A percentile compares a stretch with the other conserved stretches of the same genome.
Conservation (phyloP, 1,284 basidiomycete species). For the Sporisorium sorghi region DNA sequence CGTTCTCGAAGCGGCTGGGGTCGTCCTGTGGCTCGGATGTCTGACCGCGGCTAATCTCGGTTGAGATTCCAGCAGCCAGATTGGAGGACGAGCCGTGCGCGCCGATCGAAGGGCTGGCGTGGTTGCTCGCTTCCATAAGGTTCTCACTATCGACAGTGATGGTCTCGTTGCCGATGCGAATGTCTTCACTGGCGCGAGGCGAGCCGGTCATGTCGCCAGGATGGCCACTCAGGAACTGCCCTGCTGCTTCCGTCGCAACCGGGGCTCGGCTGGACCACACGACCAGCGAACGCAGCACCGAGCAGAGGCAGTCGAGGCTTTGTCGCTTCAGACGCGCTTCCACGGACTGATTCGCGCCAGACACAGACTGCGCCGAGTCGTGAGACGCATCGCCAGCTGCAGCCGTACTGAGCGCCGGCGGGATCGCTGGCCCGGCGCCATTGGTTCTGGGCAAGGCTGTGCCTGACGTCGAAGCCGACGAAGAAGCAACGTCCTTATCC, state of each 20-base stretch:
- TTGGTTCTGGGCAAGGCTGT: conserved; percentile 23
- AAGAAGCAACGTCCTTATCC: conserved; percentile 34
- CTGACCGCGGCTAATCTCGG: conserved; percentile 33
- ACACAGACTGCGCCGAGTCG: conserved; percentile 27
- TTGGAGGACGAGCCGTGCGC: conserved; percentile 8
- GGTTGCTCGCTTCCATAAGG: conserved; percentile 42
- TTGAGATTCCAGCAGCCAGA: conserved; percentile 9
- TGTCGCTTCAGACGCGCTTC: conserved; percentile 67
- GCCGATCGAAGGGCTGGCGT: conserved; percentile 18
- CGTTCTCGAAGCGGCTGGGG: conserved; percentile 91
- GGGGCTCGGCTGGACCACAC: conserved; percentile 58
- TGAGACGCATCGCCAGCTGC: conserved; percentile 26
- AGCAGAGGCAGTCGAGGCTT: conserved; percentile 67
- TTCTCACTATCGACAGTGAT: conserved; percentile 49
- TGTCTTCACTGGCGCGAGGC: conserved; percentile 50
- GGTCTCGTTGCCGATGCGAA: conserved; percentile 55
- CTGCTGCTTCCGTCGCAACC: conserved; percentile 22
- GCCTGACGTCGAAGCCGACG: conserved; percentile 8
- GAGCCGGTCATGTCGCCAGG: conserved; percentile 33
- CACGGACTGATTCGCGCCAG: conserved; percentile 48
- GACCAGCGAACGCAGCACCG: conserved; percentile 67
- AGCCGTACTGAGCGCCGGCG: conserved; percentile 53
- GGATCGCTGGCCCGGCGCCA: conserved; percentile 43
- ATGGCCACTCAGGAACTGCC: conserved; percentile 16
- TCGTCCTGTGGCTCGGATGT: conserved; percentile 76